Percentiles rank a stretch among this genome's conserved stretches.
Conservation (phyloP, 2,329 filamentous ascomycete genomes). For the Septoria linicola region DNA sequence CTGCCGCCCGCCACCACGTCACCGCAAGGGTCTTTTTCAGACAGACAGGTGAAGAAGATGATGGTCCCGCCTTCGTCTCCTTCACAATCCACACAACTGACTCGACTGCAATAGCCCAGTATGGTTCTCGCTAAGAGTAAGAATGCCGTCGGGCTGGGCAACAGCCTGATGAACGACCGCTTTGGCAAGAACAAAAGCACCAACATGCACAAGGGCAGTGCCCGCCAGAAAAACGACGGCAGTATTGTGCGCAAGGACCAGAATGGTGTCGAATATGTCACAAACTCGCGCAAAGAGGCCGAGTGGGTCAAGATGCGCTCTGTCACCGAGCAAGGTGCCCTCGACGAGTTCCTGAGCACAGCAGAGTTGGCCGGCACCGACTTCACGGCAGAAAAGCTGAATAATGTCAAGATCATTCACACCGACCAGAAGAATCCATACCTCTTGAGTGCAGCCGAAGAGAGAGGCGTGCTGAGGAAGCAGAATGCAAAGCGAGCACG, state of each 20-base stretch:
- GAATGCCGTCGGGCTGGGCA: conserved; percentile 90
- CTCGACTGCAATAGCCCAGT: conserved; percentile 16
- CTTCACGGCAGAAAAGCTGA: conserved; percentile 98
- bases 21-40: not conserved
- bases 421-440: conserved; percentile 95
- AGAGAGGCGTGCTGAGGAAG: conserved; percentile 73
- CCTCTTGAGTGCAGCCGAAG: conserved; percentile 79
- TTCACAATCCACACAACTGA: conserved; percentile 11
- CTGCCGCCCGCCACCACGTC: too few species aligned
- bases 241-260: conserved; percentile 44
- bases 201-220: conserved; percentile 72
- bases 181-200: conserved; percentile 89
- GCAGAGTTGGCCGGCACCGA: conserved; percentile 97
- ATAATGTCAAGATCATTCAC: conserved; percentile 98
- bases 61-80: conserved; percentile 11
- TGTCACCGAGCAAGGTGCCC: conserved; percentile 91
- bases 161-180: conserved; percentile 97
- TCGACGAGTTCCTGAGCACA: conserved; percentile 94
- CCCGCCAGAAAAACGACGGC: conserved; percentile 64
- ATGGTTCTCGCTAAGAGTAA: conserved; percentile 91
- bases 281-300: conserved; percentile 85
- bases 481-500: conserved; percentile 76
- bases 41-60: conserved; percentile 14
- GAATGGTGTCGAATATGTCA: conserved; percentile 66
- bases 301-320: conserved; percentile 99